Evolutionary conservation across 306 rosid species (phyloP).

Genomic region (Alnus rubra): DNA sequence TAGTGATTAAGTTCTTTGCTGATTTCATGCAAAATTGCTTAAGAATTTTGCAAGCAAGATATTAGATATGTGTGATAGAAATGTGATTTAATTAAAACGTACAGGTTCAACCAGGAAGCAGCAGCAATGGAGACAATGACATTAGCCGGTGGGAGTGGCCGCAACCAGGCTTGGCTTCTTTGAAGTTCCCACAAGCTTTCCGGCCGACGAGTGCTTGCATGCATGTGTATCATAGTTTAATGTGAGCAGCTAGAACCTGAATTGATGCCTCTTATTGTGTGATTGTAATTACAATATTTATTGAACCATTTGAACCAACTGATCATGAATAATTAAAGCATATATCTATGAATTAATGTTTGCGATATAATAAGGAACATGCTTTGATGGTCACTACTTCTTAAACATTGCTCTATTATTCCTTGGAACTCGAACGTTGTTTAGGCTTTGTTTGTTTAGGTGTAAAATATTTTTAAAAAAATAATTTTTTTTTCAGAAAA

Average conservation of each 20-base stretch:
- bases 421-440: no score
- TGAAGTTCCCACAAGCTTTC: constrained; percentile 5
- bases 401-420: no score
- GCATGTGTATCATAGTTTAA: background rate
- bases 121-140: background rate
- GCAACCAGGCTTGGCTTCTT: constrained; percentile 27
- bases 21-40: no score
- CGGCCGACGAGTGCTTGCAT: background rate
- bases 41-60: no score
- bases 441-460: no score
- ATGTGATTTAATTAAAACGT: no score
- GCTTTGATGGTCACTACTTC: background rate
- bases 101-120: background rate
- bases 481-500: no score
- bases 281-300: background rate
- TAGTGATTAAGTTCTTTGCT: no score
- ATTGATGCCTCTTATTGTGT: background rate
- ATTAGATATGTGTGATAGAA: no score
- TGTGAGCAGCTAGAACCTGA: no score
- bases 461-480: no score
- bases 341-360: background rate
- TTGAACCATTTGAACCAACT: background rate
- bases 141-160: constrained; percentile 1
- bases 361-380: background rate
- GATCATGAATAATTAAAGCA: background rate